These are phyloP conservation scores for Skeletonema costatum DNA, from an alignment of 108 stramenopile species.

Conservation along the genomic window DNA sequence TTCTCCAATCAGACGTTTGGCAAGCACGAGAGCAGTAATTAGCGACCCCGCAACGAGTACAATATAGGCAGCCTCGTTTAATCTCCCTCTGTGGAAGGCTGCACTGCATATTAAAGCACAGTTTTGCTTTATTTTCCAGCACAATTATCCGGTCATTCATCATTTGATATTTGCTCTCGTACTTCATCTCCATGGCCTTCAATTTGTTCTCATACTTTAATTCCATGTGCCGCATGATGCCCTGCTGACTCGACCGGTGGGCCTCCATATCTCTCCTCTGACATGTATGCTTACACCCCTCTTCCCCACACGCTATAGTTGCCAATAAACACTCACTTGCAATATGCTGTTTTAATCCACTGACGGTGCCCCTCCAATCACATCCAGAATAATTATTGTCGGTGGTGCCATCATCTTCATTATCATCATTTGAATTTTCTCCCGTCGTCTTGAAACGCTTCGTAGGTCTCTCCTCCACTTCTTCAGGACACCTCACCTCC, in stretches of 20 bases:
- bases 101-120: neutral
- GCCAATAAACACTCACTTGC: neutral
- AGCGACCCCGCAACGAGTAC: neutral
- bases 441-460: neutral
- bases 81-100: neutral
- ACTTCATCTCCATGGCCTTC: slow-evolving; percentile 9
- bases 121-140: neutral
- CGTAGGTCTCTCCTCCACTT: neutral
- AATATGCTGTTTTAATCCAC: neutral
- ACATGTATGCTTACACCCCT: neutral
- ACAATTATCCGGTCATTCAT: neutral
- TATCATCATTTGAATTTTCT: neutral
- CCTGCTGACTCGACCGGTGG: neutral
- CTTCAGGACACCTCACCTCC: neutral
- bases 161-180: neutral
- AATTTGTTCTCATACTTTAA: neutral
- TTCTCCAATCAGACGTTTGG: neutral
- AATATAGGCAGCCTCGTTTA: neutral
- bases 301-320: neutral
- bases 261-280: neutral
- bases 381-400: neutral
- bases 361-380: neutral
- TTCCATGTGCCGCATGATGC: neutral
- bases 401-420: neutral
- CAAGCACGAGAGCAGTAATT: neutral